Base-by-base conservation (phyloP, 139 green algal genomes). In the Micromonas commoda region DNA sequence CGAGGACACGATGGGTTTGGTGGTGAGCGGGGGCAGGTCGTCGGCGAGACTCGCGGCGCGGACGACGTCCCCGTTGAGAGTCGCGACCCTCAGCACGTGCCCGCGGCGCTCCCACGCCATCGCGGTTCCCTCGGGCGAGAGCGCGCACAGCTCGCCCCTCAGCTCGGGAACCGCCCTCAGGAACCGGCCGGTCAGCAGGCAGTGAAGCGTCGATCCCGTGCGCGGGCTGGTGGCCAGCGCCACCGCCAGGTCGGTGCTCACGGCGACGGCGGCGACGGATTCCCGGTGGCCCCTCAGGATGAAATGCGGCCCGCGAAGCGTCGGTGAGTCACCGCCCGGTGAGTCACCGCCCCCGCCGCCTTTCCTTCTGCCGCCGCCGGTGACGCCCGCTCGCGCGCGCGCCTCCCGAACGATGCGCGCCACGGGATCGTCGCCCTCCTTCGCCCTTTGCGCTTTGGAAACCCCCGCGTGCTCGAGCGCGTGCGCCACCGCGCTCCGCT, bases 221-320 rank as follows among this genome's bases (percentile, higher is more conserved):
- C 13, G 21, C 28, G 64, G 26, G 33, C n/a, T 45, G 4, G 33
- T 29, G 4, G 64, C 64, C 3, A 71, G 4, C 2, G 33, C 13
- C 23, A 71, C 32, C 13, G 23, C 64, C 26, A 71, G 29, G 29
- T 71, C 33, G 4, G 64, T 71, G 64, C 45, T 71, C n/a, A 71
- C n/a, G 4, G n/a, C 64, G 33, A 71, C 26, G 28, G 64, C 32
- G 29, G 64, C 32, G 21, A 71, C 45, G 23, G 28, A 4, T 3
- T 71, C 64, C 3, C 64, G 26, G 28, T 71, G 64, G 21, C 64
- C 64, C 45, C 16, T 71, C n/a, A 38, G 16, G 23, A 71, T 3
- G 26, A 32, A 26, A 13, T 51, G 32, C 33, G 64, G 64, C 2
- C 64, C 64, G 21, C 29, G n/a, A 26, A 35, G 33, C 23, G 4